Evolutionary conservation across 148 eudicot genomes (phyloP).

Genomic region (Heliosperma pusillum): DNA sequence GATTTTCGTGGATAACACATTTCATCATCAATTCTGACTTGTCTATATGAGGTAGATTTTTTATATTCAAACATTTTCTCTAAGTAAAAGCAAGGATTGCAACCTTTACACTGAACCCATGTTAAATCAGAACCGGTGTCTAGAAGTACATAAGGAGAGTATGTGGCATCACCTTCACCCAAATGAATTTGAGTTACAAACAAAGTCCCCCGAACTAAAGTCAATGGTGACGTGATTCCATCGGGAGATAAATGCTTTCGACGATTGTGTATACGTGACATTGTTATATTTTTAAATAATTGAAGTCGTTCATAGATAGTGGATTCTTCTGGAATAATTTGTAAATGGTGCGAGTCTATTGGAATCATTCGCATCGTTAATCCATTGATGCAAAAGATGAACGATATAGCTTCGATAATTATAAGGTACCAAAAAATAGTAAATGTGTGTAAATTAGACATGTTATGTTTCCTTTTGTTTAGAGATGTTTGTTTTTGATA

Average conservation of each 20-base stretch:
- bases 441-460: too few species aligned
- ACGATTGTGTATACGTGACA: background rate
- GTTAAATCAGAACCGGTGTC: conserved; percentile 6
- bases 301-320: background rate
- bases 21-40: background rate
- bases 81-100: conserved; percentile 14
- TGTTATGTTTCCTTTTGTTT: too few species aligned
- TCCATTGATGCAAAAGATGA: conserved; percentile 2
- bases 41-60: background rate
- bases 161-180: background rate
- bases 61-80: background rate
- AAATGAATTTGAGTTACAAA: background rate
- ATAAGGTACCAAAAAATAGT: background rate
- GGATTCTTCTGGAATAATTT: background rate
- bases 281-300: conserved; percentile 15
- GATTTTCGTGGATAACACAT: background rate
- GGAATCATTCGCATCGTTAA: conserved; percentile 21
- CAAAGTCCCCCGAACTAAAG: background rate
- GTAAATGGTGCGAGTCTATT: conserved; percentile 15
- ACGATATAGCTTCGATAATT: background rate
- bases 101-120: conserved; percentile 23
- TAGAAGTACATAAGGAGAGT: background rate
- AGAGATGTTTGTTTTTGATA: too few species aligned
- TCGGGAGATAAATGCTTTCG: background rate
- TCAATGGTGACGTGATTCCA: background rate